These are phyloP conservation scores for Phytopythium mirpurense DNA, from an alignment of 352 stramenopile species.

Conservation along the genomic window DNA sequence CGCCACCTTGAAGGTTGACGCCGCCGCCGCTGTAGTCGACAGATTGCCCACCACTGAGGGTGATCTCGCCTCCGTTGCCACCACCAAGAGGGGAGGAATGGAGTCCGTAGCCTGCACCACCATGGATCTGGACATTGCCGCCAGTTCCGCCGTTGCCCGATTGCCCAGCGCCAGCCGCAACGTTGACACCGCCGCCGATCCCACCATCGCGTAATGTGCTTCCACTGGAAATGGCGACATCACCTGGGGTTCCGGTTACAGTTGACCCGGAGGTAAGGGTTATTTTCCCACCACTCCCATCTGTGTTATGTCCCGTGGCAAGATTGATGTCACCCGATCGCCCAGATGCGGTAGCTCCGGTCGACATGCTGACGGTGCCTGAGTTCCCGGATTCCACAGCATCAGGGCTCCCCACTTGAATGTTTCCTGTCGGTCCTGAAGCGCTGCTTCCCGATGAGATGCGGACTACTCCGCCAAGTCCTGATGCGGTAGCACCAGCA, in stretches of 20 bases:
- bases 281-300: slow-evolving; percentile 19
- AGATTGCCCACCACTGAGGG: slow-evolving; percentile 29
- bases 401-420: slow-evolving; percentile 17
- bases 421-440: slow-evolving; percentile 21
- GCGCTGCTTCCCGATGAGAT: slow-evolving; percentile 30
- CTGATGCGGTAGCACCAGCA: slow-evolving; percentile 38
- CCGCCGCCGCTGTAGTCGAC: slow-evolving; percentile 30
- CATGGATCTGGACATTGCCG: slow-evolving; percentile 32
- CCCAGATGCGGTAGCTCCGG: slow-evolving; percentile 18
- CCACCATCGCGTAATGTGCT: slow-evolving; percentile 21
- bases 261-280: slow-evolving; percentile 28
- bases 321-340: slow-evolving; percentile 21
- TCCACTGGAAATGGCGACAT: slow-evolving; percentile 30
- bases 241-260: slow-evolving; percentile 18
- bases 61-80: slow-evolving; percentile 29
- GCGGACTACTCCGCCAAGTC: slow-evolving; percentile 27
- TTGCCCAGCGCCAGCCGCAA: slow-evolving; percentile 34
- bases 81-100: slow-evolving; percentile 20
- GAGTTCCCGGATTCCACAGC: slow-evolving; percentile 15
- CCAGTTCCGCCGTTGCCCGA: slow-evolving; percentile 46
- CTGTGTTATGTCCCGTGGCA: slow-evolving; percentile 18
- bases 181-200: slow-evolving; percentile 23
- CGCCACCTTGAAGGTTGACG: slow-evolving; percentile 27
- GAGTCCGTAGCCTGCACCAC: slow-evolving; percentile 27
- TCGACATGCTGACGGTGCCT: slow-evolving; percentile 23